Evolutionary conservation across 768 basidiomycete species (phyloP), one percentile per base, ranked within the genome.

Genomic region (Royoungia palumana): DNA sequence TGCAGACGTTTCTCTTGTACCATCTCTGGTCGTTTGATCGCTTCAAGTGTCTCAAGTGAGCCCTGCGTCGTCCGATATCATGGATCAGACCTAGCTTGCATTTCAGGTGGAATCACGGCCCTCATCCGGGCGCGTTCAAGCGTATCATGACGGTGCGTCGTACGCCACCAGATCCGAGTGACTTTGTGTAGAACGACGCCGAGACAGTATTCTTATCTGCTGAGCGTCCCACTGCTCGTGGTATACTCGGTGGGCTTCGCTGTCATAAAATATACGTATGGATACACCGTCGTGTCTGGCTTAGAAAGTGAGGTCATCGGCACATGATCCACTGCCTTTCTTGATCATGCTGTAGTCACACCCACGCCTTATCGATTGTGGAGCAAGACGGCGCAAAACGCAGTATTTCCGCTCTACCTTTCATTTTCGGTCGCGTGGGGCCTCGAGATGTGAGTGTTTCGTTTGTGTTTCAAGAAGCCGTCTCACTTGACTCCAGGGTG

Each of bases 11-110:
- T 61, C 72, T 89, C 6, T 14, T 89, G 2, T 84, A 78, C 61
- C 88, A 90, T 59, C 66, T 90, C 44, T 90, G 85, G 83, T 82
- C 83, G 6, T 91, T 86, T 60, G 89, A 91, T 63, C 75, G 77
- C 49, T 91, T 91, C 72, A 78, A 75, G 57, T 89, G 87, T 62
- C 62, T 90, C 45, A 81, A 60, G 85, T 86, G 50, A 54, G 41
- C 10, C 8, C 5, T 7, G 2, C 27, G 17, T 16, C n/a, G 4
- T 25, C 32, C 21, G 13, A 14, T 20, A 4, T 22, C 17, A 20
- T 20, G 11, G 6, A 10, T 35, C 34, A 17, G 14, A 35, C 35
- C 16, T 32, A 14, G 32, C 6, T 16, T 8, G 13, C 16, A 5
- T 3, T 25, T 22, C n/a, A 88, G 87, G 62, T 89, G 86, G 85